These are phyloP conservation scores for Aspergillus steynii DNA, from an alignment of 495 filamentous ascomycete genomes.

Conservation along the genomic window DNA sequence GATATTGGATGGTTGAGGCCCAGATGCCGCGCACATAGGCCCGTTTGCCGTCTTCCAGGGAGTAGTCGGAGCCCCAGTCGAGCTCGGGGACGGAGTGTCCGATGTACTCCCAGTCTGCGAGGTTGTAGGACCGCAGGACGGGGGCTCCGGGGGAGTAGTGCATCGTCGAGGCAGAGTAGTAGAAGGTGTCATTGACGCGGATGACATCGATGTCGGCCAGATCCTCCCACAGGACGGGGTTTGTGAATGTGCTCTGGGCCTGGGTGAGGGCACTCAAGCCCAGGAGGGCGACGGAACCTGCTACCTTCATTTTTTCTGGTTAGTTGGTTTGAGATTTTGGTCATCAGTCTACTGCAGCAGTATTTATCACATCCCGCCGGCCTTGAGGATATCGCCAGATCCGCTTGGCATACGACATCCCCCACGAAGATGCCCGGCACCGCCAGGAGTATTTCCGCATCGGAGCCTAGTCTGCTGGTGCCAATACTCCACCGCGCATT, in stretches of 20 bases:
- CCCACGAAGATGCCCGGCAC: neutral
- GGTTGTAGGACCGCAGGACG: constrained; percentile 55
- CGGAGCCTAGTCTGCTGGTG: neutral
- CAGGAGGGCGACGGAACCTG: neutral
- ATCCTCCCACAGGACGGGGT: constrained; percentile 49
- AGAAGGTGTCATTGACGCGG: constrained; percentile 47
- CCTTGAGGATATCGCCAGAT: no score
- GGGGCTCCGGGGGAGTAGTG: constrained; percentile 61
- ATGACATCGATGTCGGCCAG: constrained; percentile 47
- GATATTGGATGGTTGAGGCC: constrained; percentile 55
- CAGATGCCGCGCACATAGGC: constrained; percentile 57
- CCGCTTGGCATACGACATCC: no score
- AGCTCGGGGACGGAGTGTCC: constrained; percentile 55
- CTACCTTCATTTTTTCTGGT: no score
- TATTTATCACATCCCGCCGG: no score
- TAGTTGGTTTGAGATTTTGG: no score
- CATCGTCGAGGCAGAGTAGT: constrained; percentile 58
- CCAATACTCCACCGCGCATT: neutral
- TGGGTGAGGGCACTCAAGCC: neutral
- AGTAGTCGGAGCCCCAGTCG: constrained; percentile 47
- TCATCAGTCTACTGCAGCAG: no score
- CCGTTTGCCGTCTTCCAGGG: constrained; percentile 37
- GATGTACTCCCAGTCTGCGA: constrained; percentile 57
- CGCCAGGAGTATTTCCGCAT: neutral
- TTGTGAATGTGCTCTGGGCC: constrained; percentile 21